phyloP scores from a whole-genome alignment of 768 basidiomycete species.

The Lanmaoa rubissima region DNA sequence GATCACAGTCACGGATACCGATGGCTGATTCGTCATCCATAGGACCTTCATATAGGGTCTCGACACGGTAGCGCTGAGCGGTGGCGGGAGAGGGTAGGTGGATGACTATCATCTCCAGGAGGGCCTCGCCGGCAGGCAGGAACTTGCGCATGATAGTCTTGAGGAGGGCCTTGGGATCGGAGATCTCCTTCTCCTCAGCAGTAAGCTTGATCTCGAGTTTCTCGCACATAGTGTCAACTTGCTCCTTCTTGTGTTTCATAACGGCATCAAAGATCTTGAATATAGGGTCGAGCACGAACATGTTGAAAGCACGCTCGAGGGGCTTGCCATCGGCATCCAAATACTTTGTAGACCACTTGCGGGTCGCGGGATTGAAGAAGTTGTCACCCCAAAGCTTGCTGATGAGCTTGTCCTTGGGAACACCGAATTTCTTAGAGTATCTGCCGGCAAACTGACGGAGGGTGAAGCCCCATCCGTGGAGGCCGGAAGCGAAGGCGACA shows the following conservation, averaged over 20 bases:
- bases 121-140: conserved; percentile 97
- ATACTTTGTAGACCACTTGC: conserved; percentile 89
- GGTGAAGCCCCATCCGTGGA: conserved; percentile 99
- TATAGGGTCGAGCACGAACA: conserved; percentile 98
- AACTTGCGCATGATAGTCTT: conserved; percentile 99
- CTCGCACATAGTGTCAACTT: conserved; percentile 78
- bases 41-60: conserved; percentile 99
- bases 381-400: conserved; percentile 98
- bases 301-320: conserved; percentile 98
- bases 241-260: conserved; percentile 99
- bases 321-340: conserved; percentile 77
- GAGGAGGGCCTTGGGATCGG: conserved; percentile 90
- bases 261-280: conserved; percentile 97
- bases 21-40: conserved; percentile 99
- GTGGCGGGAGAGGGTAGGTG: conserved; percentile 97
- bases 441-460: conserved; percentile 94
- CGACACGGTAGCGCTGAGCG: conserved; percentile 97
- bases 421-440: conserved; percentile 98
- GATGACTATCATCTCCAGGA: conserved; percentile 99
- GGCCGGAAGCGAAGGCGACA: conserved; percentile 98
- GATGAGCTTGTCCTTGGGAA: conserved; percentile 99
- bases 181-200: conserved; percentile 81
- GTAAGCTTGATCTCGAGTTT: conserved; percentile 94
- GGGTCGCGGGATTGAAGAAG: conserved; percentile 95
- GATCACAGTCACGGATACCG: conserved; percentile 97